Evolutionary conservation across 371 early-diverging fungal species (phyloP).

Genomic region (Umbelopsis sp.): DNA sequence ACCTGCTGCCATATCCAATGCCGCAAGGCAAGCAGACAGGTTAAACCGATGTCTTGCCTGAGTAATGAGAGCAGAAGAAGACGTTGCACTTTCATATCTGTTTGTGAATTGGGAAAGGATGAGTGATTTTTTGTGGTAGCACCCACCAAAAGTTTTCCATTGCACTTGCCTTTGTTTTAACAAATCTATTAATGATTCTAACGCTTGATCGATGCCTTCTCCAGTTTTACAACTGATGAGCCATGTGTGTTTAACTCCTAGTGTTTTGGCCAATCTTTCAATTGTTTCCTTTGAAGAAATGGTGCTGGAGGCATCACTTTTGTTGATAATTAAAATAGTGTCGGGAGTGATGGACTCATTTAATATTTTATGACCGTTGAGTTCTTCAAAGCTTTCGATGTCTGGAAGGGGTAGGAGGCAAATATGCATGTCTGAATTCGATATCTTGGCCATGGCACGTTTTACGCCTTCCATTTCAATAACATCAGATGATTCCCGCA

Average conservation of each 20-base stretch:
- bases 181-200: conserved; percentile 53
- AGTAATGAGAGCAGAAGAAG: conserved; percentile 59
- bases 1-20: conserved; percentile 60
- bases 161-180: conserved; percentile 51
- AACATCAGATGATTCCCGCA: conserved; percentile 63
- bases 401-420: conserved; percentile 43
- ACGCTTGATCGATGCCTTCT: conserved; percentile 59
- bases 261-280: neutral
- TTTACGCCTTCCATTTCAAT: conserved; percentile 79
- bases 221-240: conserved; percentile 69
- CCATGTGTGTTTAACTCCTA: conserved; percentile 33
- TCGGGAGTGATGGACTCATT: conserved; percentile 47
- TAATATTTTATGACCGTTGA: neutral
- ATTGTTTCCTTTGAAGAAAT: neutral
- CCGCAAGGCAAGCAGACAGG: conserved; percentile 60
- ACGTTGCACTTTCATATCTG: conserved; percentile 57
- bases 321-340: conserved; percentile 65
- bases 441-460: conserved; percentile 57
- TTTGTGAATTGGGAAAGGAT: neutral
- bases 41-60: conserved; percentile 77
- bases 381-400: neutral
- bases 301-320: neutral
- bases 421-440: conserved; percentile 54
- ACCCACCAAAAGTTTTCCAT: neutral
- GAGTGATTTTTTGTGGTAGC: neutral